Evolutionary conservation across 1,284 basidiomycete species (phyloP), one percentile per base, ranked within the genome.

Genomic region (Ganoderma lucidum): DNA sequence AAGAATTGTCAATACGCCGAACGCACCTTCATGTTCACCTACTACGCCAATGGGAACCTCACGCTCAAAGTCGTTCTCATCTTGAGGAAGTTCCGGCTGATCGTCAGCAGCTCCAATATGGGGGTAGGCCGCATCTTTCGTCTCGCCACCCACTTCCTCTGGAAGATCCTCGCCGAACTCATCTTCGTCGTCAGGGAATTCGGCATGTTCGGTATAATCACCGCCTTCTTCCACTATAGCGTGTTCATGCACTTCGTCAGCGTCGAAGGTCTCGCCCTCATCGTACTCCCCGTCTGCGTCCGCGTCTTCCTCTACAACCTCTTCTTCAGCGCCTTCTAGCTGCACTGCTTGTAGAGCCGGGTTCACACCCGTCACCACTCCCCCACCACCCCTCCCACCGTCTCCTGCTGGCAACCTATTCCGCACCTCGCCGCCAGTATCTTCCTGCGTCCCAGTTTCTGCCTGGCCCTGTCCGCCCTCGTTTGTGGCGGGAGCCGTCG

Each of bases 171-270:
- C 77, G 3, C 75, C 77, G 51, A 77, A 78, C 45, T 79, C 79
- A 35, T 80, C 77, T 60, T 77, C 79, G n/a, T 81, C 77, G 30
- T 75, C 76, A 6, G 71, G 69, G 32, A 74, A 74, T 19, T 77
- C 74, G 6, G 72, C 76, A 44, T 75, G 70, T 10, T 77, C 78
- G 8, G 72, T 70, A 48, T 76, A 75, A 37, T 75, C 76, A 23
- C 72, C 76, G 41, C 73, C 77, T 44, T 77, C 76, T 19, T 71
- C 75, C 9, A 72, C 73, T 41, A 65, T 56, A 17, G 53, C 15
- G 17, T 6, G 23, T 3, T 64, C 76, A 60, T 83, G 80, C 55
- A 78, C 70, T 61, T 74, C 76, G 70, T 80, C 78, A 59, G 79
- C 80, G 67, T 82, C 80, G n/a, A 79, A 73, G 32, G 67, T 60